Evolutionary conservation across 2,329 filamentous ascomycete species (phyloP).

Genomic region (Mollisiaceae sp.): DNA sequence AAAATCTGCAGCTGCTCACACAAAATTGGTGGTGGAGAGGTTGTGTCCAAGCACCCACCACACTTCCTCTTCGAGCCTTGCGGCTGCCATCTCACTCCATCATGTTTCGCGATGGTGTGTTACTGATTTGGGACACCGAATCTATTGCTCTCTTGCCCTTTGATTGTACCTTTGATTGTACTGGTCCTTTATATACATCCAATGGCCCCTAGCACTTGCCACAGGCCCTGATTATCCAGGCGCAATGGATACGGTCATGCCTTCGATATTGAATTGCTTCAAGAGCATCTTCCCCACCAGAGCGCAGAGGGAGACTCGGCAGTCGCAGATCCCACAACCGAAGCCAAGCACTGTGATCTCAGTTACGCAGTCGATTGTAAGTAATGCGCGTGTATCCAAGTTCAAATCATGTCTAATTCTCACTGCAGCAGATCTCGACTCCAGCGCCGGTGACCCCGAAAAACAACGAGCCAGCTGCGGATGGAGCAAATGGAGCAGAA

Average conservation of each 20-base stretch:
- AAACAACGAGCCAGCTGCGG: neutral
- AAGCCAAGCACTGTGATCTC: neutral
- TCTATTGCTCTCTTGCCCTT: neutral
- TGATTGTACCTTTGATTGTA: neutral
- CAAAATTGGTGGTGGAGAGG: constrained; percentile 5
- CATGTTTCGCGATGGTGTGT: neutral
- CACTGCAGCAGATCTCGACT: constrained; percentile 3
- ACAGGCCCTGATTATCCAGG: constrained; percentile 10
- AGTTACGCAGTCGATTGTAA: neutral
- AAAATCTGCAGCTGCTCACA: neutral
- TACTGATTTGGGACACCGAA: constrained; percentile 12
- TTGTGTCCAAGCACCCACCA: neutral
- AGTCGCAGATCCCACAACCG: neutral
- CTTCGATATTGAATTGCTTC: constrained; percentile 8
- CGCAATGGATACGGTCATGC: neutral
- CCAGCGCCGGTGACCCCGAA: neutral
- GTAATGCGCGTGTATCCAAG: neutral
- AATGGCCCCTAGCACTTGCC: constrained; percentile 13
- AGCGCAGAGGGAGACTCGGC: neutral
- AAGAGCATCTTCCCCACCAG: neutral
- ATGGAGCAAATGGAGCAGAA: neutral
- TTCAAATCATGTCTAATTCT: neutral
- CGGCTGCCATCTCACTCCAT: constrained; percentile 5
- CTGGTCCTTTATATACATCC: constrained; percentile 9
- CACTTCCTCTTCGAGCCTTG: constrained; percentile 13